These are phyloP conservation scores for Lepidium sativum DNA, from an alignment of 345 rosid species.

Conservation along the genomic window DNA sequence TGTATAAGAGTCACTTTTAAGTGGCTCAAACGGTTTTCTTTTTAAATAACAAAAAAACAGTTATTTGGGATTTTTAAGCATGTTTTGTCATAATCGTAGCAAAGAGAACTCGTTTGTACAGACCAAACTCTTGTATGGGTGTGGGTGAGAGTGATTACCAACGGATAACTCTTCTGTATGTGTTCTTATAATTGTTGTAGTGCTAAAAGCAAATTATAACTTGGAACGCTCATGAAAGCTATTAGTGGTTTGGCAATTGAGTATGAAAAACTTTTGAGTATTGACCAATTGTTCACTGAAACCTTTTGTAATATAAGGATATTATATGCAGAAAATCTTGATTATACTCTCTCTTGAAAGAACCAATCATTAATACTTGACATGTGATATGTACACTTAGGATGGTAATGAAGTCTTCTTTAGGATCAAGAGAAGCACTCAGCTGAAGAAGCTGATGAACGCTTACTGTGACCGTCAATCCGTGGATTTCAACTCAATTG, in stretches of 20 bases:
- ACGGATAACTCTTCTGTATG: neutral
- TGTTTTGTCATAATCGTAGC: neutral
- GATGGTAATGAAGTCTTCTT: constrained; percentile 93
- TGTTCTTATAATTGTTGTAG: neutral
- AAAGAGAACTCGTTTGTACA: neutral
- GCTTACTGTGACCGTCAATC: constrained; percentile 87
- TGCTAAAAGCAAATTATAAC: neutral
- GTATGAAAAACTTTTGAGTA: neutral
- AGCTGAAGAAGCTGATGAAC: constrained; percentile 65
- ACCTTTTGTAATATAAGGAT: neutral
- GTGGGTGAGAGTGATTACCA: neutral
- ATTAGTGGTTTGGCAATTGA: neutral
- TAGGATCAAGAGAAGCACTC: constrained; percentile 78
- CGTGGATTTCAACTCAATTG: constrained; percentile 63
- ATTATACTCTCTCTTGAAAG: neutral
- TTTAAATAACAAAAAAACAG: neutral
- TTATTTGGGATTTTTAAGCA: neutral
- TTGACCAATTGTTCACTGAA: neutral
- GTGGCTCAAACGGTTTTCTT: neutral
- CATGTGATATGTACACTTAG: constrained; percentile 14
- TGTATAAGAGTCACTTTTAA: neutral
- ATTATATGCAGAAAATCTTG: neutral
- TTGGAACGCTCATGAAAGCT: neutral
- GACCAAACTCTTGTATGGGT: neutral
- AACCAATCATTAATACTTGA: neutral